These are phyloP conservation scores for Xerocomellus amylosporus DNA, from an alignment of 768 basidiomycete species.

Conservation along the genomic window DNA sequence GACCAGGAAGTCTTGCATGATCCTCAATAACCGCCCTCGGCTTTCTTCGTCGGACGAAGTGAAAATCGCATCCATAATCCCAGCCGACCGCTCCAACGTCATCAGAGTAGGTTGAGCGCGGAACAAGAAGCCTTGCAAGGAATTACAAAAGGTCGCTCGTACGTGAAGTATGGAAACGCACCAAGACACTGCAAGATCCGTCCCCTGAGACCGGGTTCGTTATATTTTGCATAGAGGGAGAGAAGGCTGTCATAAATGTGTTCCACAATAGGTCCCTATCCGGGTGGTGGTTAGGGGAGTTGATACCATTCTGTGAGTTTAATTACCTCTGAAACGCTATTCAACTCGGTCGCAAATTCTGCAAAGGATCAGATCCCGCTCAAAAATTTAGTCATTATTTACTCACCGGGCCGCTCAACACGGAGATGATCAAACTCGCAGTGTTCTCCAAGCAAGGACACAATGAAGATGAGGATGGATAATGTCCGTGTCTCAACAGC, in stretches of 20 bases:
- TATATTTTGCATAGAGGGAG: conserved; percentile 65
- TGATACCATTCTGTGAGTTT: neutral
- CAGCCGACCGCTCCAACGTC: conserved; percentile 73
- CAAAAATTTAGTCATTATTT: too few species aligned
- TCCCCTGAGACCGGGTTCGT: conserved; percentile 56
- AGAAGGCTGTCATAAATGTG: conserved; percentile 76
- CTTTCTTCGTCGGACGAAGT: conserved; percentile 67
- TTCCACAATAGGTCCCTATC: conserved; percentile 71
- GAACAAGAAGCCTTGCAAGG: conserved; percentile 75
- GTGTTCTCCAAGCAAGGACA: conserved; percentile 82
- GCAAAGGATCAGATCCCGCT: neutral
- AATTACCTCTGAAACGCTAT: conserved; percentile 53
- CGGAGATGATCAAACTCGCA: conserved; percentile 84
- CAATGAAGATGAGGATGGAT: conserved; percentile 77
- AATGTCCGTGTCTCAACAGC: conserved; percentile 53
- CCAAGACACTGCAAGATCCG: conserved; percentile 85
- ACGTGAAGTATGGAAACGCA: conserved; percentile 31
- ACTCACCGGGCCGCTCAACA: conserved; percentile 56
- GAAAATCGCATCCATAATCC: conserved; percentile 90
- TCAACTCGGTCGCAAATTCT: conserved; percentile 59
- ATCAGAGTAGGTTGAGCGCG: conserved; percentile 90
- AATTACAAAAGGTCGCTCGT: neutral
- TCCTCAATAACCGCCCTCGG: conserved; percentile 72
- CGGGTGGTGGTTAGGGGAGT: neutral
- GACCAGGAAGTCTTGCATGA: conserved; percentile 88